Conservation (phyloP, 495 filamentous ascomycete genomes). For the Trypethelium eluteriae region DNA sequence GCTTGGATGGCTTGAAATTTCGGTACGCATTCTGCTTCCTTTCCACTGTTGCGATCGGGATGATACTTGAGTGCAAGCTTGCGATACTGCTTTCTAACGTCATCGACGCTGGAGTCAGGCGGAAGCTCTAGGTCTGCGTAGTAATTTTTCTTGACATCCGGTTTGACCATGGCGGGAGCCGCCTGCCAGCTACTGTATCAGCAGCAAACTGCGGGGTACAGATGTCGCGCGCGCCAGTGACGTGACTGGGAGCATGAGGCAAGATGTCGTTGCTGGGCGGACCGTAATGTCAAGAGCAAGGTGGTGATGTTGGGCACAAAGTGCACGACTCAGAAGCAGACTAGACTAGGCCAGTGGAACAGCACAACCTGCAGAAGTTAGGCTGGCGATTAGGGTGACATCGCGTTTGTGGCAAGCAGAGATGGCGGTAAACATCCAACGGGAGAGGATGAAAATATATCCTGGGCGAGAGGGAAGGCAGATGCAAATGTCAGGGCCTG, state of each 20-base stretch:
- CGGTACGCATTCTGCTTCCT: slow-evolving; percentile 65
- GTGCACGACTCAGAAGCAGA: background rate
- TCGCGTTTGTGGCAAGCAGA: background rate
- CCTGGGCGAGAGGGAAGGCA: background rate
- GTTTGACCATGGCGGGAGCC: slow-evolving; percentile 55
- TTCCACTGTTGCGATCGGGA: slow-evolving; percentile 81
- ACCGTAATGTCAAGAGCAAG: background rate
- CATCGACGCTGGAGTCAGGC: slow-evolving; percentile 53
- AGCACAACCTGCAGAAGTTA: background rate
- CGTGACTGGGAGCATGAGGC: slow-evolving; percentile 8
- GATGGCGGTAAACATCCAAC: background rate
- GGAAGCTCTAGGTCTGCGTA: slow-evolving; percentile 74
- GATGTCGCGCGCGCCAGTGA: background rate
- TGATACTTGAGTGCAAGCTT: slow-evolving; percentile 81
- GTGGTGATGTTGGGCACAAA: background rate
- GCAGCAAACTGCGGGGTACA: background rate
- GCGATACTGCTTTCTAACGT: slow-evolving; percentile 79
- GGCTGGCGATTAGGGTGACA: background rate
- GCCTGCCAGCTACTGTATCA: background rate
- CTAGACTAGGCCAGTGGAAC: background rate
- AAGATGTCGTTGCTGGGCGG: slow-evolving; percentile 7
- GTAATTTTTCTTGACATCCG: slow-evolving; percentile 68
- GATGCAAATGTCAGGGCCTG: too few species aligned
- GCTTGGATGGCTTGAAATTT: slow-evolving; percentile 80
- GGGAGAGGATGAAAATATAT: background rate